These are phyloP conservation scores for Paratinospora sagittata DNA, from an alignment of 164 flowering plant species.

Conservation along the genomic window DNA sequence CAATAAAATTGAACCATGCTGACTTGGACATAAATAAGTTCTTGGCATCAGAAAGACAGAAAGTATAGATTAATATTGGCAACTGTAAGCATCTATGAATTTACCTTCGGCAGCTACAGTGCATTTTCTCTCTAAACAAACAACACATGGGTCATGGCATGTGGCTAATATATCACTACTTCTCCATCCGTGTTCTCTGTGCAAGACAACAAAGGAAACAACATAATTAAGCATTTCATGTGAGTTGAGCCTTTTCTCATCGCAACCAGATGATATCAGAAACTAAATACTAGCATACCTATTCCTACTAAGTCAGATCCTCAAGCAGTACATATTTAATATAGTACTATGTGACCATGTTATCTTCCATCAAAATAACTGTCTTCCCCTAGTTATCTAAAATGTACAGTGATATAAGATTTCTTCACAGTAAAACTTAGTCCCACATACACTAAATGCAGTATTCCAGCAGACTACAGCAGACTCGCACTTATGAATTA, in stretches of 20 bases:
- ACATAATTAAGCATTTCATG: not conserved
- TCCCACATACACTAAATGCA: too few species aligned
- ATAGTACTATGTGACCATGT: too few species aligned
- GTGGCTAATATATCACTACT: conserved; percentile 29
- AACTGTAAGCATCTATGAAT: not conserved
- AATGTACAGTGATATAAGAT: too few species aligned
- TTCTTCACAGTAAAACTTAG: too few species aligned
- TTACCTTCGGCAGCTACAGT: conserved; percentile 88
- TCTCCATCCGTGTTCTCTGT: conserved; percentile 91
- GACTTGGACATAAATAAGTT: too few species aligned
- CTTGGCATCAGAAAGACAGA: too few species aligned
- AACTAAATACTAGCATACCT: not conserved
- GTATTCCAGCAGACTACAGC: too few species aligned
- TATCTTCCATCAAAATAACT: too few species aligned
- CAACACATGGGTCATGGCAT: conserved; percentile 76
- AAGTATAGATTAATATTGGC: not conserved
- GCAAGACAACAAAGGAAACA: conserved; percentile 3
- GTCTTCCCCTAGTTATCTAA: too few species aligned
- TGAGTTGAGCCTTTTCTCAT: not conserved
- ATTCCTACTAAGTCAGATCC: not conserved
- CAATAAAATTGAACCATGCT: too few species aligned
- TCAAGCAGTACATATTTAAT: not conserved
- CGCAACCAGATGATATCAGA: not conserved
- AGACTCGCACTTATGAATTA: too few species aligned
- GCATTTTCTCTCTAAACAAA: conserved; percentile 87